Base-by-base conservation (phyloP, 495 filamentous ascomycete species). In the Hyaloscypha variabilis region DNA sequence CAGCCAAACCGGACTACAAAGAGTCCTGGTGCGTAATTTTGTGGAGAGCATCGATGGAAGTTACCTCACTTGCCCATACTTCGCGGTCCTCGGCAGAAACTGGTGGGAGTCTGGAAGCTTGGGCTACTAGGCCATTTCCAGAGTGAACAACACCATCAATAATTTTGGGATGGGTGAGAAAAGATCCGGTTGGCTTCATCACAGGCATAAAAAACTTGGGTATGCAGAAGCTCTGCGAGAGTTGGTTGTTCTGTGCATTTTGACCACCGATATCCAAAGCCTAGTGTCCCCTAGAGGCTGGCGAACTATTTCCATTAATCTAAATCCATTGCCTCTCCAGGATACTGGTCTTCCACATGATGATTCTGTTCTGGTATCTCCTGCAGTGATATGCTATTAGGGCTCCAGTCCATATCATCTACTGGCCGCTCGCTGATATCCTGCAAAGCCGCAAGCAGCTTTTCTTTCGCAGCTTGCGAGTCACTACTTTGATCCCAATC, bases 391-490 rank as follows among this genome's bases (percentile, higher is more conserved):
- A 66, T 64, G 10, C 60, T 17, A 63, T 72, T 72, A 23, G 70
- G 70, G 11, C 67, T 69, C 70, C 70, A 72, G 60, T 72, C 67
- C 70, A 72, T 72, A 60, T 72, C 70, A 63, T 67, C 61, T 31
- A 72, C 31, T 0, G 70, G 70, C 21, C 62, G 23, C 49, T 72
- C 70, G 62, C 62, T 62, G 49, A 72, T 69, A 8, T 61, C 65
- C 21, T 52, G 26, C n/a, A 72, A 42, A 25, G 64, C 67, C 21
- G 31, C 10, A 29, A 67, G 53, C 58, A 72, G 28, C 23, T 21
- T 50, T 8, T 30, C 49, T 51, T 64, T 69, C 6, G 64, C 60
- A 17, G 17, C 58, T 42, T 69, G 57, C 17, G 53, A 49, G 53
- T 69, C 65, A 4, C 25, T 25, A 14, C 54, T 19, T 26, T 14